These are phyloP conservation scores for Heimioporus sp. DNA, from an alignment of 768 basidiomycete species.

Conservation along the genomic window DNA sequence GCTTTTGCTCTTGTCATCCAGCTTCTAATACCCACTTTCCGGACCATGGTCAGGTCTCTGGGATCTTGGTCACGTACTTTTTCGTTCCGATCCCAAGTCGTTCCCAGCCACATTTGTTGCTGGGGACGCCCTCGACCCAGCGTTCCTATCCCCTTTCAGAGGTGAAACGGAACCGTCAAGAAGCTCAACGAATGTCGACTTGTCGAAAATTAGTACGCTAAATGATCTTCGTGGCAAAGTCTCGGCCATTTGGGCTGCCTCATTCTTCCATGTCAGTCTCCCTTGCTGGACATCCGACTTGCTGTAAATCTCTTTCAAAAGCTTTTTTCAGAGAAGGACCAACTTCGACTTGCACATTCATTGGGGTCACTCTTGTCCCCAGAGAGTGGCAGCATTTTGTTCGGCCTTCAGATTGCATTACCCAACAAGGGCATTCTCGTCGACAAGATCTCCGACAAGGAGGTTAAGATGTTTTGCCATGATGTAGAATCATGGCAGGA, in stretches of 20 bases:
- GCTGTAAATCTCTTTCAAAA: constrained; percentile 22
- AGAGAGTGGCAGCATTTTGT: constrained; percentile 28
- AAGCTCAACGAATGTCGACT: constrained; percentile 10
- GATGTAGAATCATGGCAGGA: constrained; percentile 26
- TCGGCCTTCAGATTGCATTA: constrained; percentile 27
- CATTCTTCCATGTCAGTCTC: constrained; percentile 41
- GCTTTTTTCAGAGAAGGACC: constrained; percentile 27
- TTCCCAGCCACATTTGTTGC: constrained; percentile 56
- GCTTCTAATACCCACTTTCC: not conserved
- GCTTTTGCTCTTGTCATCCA: not conserved
- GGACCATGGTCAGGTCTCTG: constrained; percentile 33
- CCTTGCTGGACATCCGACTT: constrained; percentile 19
- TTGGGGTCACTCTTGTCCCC: constrained; percentile 28
- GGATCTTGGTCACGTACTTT: constrained; percentile 61
- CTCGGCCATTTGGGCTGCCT: constrained; percentile 47
- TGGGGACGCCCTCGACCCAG: constrained; percentile 52
- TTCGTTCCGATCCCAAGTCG: constrained; percentile 46
- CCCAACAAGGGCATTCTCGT: constrained; percentile 7
- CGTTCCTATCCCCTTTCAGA: constrained; percentile 36
- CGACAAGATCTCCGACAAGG: not conserved
- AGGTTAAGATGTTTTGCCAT: constrained; percentile 22
- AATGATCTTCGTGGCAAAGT: constrained; percentile 45
- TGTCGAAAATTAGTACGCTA: constrained; percentile 38
- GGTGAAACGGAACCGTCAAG: constrained; percentile 14
- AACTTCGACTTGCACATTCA: constrained; percentile 22